Conservation (phyloP, 2,329 filamentous ascomycete species). For the Penicillium decumbens region DNA sequence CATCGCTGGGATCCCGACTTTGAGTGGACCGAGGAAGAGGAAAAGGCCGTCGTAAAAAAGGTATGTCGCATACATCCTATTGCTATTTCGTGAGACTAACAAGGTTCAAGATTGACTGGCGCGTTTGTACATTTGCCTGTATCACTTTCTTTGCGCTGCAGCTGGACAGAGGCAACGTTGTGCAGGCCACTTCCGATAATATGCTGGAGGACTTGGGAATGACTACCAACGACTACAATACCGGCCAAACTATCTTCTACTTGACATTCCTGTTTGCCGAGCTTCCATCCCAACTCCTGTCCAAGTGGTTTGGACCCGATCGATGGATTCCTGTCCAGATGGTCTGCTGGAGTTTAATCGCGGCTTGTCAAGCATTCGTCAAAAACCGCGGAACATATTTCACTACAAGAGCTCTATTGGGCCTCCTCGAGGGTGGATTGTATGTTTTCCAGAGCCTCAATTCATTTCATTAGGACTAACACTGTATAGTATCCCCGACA, state of each 20-base stretch:
- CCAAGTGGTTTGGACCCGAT: slow-evolving; percentile 56
- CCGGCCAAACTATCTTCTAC: slow-evolving; percentile 40
- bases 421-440: slow-evolving; percentile 53
- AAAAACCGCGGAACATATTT: slow-evolving; percentile 44
- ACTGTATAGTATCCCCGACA: slow-evolving; percentile 37
- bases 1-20: slow-evolving; percentile 48
- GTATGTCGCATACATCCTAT: slow-evolving; percentile 14
- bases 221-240: slow-evolving; percentile 48
- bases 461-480: slow-evolving; percentile 1
- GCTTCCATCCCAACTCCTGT: slow-evolving; percentile 58
- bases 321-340: slow-evolving; percentile 59
- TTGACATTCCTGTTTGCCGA: slow-evolving; percentile 46
- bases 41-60: slow-evolving; percentile 40
- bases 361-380: slow-evolving; percentile 49
- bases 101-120: slow-evolving; percentile 37
- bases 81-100: neutral
- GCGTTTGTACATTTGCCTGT: slow-evolving; percentile 45
- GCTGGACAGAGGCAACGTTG: slow-evolving; percentile 59
- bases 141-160: slow-evolving; percentile 62
- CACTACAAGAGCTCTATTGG: slow-evolving; percentile 45
- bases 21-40: slow-evolving; percentile 44
- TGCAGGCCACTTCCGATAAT: slow-evolving; percentile 59
- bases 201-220: slow-evolving; percentile 50
- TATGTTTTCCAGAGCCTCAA: slow-evolving; percentile 50
- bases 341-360: slow-evolving; percentile 53